A percentile compares a stretch with the other conserved stretches of the same genome.
phyloP scores from a whole-genome alignment of 805 yeast species.

The Metschnikowia hibisci region DNA sequence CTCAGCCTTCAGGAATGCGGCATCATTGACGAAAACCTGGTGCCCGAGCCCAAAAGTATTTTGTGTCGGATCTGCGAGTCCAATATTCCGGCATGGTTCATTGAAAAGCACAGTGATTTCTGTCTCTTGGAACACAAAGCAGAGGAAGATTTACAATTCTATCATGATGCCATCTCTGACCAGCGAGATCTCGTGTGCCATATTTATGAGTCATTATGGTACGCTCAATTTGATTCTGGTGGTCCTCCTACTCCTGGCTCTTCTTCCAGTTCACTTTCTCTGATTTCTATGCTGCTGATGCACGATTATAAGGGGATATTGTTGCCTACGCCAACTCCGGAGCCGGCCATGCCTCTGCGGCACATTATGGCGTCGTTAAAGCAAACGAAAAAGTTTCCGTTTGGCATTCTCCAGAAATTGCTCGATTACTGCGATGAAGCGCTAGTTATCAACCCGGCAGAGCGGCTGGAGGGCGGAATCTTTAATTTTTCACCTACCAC shows the following conservation, averaged over 20 bases:
- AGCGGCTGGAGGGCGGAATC: conserved; percentile 49
- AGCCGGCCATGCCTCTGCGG: conserved; percentile 4
- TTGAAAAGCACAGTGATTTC: conserved; percentile 84
- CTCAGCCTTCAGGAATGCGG: conserved; percentile 60
- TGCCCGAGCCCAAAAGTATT: conserved; percentile 79
- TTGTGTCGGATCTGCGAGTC: conserved; percentile 92
- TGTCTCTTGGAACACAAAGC: conserved; percentile 83
- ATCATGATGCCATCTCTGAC: conserved; percentile 75
- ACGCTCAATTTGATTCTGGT: conserved; percentile 12
- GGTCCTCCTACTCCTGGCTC: conserved; percentile 18
- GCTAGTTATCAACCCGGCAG: conserved; percentile 57
- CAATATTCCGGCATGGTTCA: conserved; percentile 92
- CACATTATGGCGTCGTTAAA: conserved; percentile 30
- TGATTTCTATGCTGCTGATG: conserved; percentile 20
- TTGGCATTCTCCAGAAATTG: conserved; percentile 54
- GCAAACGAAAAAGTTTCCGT: conserved; percentile 52
- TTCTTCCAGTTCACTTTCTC: conserved; percentile 18
- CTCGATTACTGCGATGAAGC: conserved; percentile 73
- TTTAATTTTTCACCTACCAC: conserved; percentile 56
- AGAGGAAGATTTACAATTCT: conserved; percentile 67
- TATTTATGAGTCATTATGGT: conserved; percentile 40
- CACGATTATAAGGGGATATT: conserved; percentile 58
- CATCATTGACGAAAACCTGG: conserved; percentile 54
- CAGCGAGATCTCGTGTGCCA: conserved; percentile 52
- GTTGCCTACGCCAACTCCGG: conserved; percentile 30